A percentile compares a stretch with the other conserved stretches of the same genome.
Conservation (phyloP, 192 early-diverging fungal species). For the Radiomyces spectabilis region DNA sequence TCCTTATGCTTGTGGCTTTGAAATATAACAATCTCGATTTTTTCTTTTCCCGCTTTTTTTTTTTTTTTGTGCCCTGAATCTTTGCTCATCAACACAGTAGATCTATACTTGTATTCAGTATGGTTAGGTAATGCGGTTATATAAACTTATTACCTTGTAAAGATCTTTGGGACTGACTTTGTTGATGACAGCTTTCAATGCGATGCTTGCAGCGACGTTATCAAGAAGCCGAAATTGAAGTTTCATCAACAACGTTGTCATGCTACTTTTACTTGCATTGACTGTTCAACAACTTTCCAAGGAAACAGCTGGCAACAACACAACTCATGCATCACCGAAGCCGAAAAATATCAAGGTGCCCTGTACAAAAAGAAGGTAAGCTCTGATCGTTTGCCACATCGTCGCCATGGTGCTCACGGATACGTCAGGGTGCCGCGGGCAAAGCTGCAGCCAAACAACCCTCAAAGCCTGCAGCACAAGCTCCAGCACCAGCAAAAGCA, state of each 20-base stretch:
- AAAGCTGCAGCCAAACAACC: no score
- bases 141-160: slow-evolving; percentile 1
- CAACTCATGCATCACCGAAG: slow-evolving; percentile 87
- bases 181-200: slow-evolving; percentile 35
- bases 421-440: no score
- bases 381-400: no score
- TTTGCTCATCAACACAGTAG: no score
- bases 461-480: no score
- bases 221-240: slow-evolving; percentile 94
- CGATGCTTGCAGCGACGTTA: slow-evolving; percentile 68
- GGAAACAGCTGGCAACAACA: slow-evolving; percentile 73
- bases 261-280: slow-evolving; percentile 87
- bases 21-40: no score
- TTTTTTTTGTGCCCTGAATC: neutral
- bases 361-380: no score
- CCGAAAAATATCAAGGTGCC: slow-evolving; percentile 94
- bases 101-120: neutral
- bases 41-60: neutral
- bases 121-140: slow-evolving; percentile 1
- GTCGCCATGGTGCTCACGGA: no score
- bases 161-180: neutral
- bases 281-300: slow-evolving; percentile 81
- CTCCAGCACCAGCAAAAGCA: no score
- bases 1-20: no score
- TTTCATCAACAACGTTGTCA: slow-evolving; percentile 77